Percentiles rank a stretch among this genome's conserved stretches.
Evolutionary conservation across 371 early-diverging fungal genomes (phyloP).

Genomic region (Saksenaea vasiformis): DNA sequence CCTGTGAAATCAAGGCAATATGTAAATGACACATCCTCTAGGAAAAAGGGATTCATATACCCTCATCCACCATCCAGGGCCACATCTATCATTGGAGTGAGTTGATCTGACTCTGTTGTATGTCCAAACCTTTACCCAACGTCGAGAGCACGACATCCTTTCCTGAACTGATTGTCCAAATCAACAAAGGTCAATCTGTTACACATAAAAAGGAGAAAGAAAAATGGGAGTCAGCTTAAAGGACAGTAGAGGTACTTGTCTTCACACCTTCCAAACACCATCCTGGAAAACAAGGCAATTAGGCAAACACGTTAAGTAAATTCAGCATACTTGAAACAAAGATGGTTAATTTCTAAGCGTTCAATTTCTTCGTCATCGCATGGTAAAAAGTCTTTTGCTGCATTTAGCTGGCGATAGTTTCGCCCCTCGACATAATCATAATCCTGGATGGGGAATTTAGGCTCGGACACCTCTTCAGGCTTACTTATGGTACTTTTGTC

Average conservation of each 20-base stretch:
- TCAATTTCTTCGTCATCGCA: slow-evolving; percentile 52
- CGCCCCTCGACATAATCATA: slow-evolving; percentile 41
- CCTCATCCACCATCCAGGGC: slow-evolving; percentile 41
- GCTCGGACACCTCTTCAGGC: slow-evolving; percentile 15
- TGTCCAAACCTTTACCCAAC: slow-evolving; percentile 22
- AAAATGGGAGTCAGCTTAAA: not conserved
- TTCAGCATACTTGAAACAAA: slow-evolving; percentile 27
- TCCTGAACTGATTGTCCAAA: slow-evolving; percentile 17
- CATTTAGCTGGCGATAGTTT: slow-evolving; percentile 22
- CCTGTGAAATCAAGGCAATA: slow-evolving; percentile 13
- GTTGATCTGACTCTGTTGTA: not conserved
- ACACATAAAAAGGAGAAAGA: not conserved
- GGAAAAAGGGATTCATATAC: slow-evolving; percentile 11
- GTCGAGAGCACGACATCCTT: slow-evolving; percentile 29
- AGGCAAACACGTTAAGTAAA: not conserved
- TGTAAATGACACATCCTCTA: no score
- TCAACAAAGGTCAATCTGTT: not conserved
- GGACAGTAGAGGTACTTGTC: not conserved
- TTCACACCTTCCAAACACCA: slow-evolving; percentile 16
- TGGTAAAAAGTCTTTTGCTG: slow-evolving; percentile 31
- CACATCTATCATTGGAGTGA: slow-evolving; percentile 13
- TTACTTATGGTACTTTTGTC: not conserved
- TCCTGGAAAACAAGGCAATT: not conserved
- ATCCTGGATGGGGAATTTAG: slow-evolving; percentile 34
- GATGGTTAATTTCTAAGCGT: slow-evolving; percentile 36